phyloP scores from a whole-genome alignment of 2,329 filamentous ascomycete species.

The Sarocladium strictum region DNA sequence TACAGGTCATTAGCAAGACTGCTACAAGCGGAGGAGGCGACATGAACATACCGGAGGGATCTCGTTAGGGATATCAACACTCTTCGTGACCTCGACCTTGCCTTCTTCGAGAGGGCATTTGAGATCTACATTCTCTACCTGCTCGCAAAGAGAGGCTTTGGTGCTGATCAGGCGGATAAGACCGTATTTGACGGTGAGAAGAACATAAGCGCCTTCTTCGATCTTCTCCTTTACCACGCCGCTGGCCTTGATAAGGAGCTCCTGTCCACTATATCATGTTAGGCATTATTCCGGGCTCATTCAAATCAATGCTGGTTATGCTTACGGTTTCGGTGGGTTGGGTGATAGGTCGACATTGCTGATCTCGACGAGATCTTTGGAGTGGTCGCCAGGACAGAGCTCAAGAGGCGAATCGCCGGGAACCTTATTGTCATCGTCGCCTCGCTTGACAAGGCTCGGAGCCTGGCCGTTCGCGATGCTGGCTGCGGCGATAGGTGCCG shows the following conservation, averaged over 20 bases:
- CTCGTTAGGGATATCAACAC: slow-evolving; percentile 75
- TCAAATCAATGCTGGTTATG: slow-evolving; percentile 4
- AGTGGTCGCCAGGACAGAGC: slow-evolving; percentile 65
- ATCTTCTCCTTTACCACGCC: slow-evolving; percentile 71
- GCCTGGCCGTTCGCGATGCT: slow-evolving; percentile 33
- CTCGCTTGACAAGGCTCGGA: slow-evolving; percentile 34
- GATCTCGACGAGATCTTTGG: slow-evolving; percentile 67
- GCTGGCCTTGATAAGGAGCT: slow-evolving; percentile 70
- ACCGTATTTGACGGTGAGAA: slow-evolving; percentile 86
- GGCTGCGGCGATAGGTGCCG: slow-evolving; percentile 37
- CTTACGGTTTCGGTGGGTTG: slow-evolving; percentile 80
- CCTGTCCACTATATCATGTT: slow-evolving; percentile 56
- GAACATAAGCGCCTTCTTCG: slow-evolving; percentile 72
- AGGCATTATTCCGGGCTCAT: slow-evolving; percentile 15
- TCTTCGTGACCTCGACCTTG: slow-evolving; percentile 66
- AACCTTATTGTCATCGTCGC: slow-evolving; percentile 55
- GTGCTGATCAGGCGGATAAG: slow-evolving; percentile 83
- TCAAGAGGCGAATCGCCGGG: slow-evolving; percentile 80
- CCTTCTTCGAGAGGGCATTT: slow-evolving; percentile 84
- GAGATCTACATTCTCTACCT: slow-evolving; percentile 81
- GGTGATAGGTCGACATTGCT: slow-evolving; percentile 73
- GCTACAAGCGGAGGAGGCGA: background rate
- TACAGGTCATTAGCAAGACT: slow-evolving; percentile 29
- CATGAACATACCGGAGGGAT: slow-evolving; percentile 73
- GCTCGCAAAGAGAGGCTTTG: slow-evolving; percentile 79